These are phyloP conservation scores for Cucumis hystrix DNA, from an alignment of 306 rosid genomes.

Conservation along the genomic window DNA sequence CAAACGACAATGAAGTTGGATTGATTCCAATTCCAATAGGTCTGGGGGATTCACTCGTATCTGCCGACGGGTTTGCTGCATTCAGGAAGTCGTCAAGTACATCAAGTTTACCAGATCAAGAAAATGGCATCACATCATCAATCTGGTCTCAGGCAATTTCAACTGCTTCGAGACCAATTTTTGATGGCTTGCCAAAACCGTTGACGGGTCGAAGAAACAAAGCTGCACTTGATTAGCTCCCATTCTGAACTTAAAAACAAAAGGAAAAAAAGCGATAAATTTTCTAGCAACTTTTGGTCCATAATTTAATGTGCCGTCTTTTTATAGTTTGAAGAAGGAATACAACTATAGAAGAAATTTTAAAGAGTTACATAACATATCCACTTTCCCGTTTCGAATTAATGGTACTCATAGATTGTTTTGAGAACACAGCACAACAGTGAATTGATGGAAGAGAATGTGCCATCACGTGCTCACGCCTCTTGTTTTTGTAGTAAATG, in stretches of 20 bases:
- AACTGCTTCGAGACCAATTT: conserved; percentile 56
- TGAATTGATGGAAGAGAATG: not conserved
- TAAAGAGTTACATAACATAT: not conserved
- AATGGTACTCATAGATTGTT: not conserved
- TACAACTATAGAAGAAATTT: not conserved
- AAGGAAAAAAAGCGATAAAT: not conserved
- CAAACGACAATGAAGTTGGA: conserved; percentile 36
- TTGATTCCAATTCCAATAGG: conserved; percentile 23
- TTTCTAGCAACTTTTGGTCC: not conserved
- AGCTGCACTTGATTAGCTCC: conserved; percentile 65
- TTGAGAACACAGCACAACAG: not conserved
- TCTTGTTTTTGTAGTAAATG: not conserved
- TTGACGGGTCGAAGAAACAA: conserved; percentile 48
- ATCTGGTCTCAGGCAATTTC: conserved; percentile 64
- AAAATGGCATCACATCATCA: conserved; percentile 28
- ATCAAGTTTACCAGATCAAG: conserved; percentile 69
- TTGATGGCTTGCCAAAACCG: conserved; percentile 79
- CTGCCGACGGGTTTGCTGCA: conserved; percentile 28
- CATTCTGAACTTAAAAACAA: not conserved
- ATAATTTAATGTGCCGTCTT: not conserved
- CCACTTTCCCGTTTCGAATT: not conserved
- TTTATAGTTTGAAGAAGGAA: not conserved
- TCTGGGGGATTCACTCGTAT: conserved; percentile 26
- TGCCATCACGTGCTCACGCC: not conserved
- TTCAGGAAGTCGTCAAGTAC: conserved; percentile 76